Evolutionary conservation across 1,284 basidiomycete genomes (phyloP).

Genomic region (Austroboletus niveus): DNA sequence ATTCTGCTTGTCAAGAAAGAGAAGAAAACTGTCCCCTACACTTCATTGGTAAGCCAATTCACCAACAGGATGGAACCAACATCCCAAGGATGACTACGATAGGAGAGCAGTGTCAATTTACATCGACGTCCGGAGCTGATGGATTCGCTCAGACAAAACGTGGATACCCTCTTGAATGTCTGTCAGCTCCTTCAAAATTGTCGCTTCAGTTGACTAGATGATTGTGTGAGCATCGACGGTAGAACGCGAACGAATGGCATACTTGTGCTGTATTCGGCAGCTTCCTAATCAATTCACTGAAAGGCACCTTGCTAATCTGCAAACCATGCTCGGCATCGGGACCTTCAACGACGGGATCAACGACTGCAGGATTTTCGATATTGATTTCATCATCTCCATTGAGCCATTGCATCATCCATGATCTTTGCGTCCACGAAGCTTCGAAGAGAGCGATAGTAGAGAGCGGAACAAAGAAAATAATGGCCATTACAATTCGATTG

Average conservation of each 20-base stretch:
- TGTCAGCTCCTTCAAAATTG: slow-evolving; percentile 65
- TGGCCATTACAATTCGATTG: slow-evolving; percentile 76
- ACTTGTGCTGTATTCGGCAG: slow-evolving; percentile 80
- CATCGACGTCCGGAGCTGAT: slow-evolving; percentile 24
- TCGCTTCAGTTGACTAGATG: slow-evolving; percentile 67
- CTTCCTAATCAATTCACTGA: slow-evolving; percentile 68
- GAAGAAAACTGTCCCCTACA: not conserved
- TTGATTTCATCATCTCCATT: slow-evolving; percentile 63
- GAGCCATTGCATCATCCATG: slow-evolving; percentile 71
- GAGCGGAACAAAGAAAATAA: slow-evolving; percentile 81
- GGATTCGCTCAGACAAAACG: slow-evolving; percentile 51
- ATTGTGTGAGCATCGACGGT: slow-evolving; percentile 4
- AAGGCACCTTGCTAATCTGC: slow-evolving; percentile 73
- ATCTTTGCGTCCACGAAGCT: slow-evolving; percentile 53
- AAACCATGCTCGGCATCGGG: slow-evolving; percentile 52
- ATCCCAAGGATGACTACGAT: not conserved
- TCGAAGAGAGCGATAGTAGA: slow-evolving; percentile 76
- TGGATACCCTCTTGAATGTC: slow-evolving; percentile 58
- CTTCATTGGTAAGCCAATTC: slow-evolving; percentile 5
- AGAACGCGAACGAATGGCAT: slow-evolving; percentile 24
- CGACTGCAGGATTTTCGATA: slow-evolving; percentile 52
- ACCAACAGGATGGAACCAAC: not conserved
- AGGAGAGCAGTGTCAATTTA: slow-evolving; percentile 1
- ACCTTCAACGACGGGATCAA: slow-evolving; percentile 64
- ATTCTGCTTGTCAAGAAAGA: not conserved